Percentiles rank a stretch among this genome's conserved stretches.
Conservation (phyloP, 495 filamentous ascomycete genomes). For the Cudoniella acicularis region DNA sequence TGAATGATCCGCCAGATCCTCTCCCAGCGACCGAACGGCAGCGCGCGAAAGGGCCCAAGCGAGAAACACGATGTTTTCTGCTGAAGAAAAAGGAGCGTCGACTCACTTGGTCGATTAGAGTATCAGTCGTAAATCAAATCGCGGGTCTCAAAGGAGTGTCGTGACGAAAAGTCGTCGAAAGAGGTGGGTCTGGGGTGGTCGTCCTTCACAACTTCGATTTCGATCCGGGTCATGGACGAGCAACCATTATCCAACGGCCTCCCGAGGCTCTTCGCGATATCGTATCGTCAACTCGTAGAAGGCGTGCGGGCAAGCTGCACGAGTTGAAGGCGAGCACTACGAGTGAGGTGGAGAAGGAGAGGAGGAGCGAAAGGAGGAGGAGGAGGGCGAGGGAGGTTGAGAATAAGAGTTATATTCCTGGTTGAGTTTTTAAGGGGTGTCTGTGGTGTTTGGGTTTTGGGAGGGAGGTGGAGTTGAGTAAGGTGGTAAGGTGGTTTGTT, state of each 20-base stretch:
- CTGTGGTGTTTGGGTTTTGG: no score
- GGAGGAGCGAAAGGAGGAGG: slow-evolving; percentile 6
- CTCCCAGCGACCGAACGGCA: background rate
- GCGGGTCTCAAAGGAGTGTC: slow-evolving; percentile 40
- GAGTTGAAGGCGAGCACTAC: slow-evolving; percentile 8
- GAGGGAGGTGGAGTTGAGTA: no score
- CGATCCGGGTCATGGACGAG: slow-evolving; percentile 17
- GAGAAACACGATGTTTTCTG: slow-evolving; percentile 23
- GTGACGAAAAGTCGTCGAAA: slow-evolving; percentile 37
- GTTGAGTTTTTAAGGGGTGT: no score
- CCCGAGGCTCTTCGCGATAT: slow-evolving; percentile 23
- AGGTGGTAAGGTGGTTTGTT: no score
- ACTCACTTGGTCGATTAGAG: slow-evolving; percentile 26
- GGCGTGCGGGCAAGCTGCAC: slow-evolving; percentile 24
- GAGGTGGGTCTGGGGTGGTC: slow-evolving; percentile 4
- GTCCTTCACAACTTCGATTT: slow-evolving; percentile 18
- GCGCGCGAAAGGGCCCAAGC: slow-evolving; percentile 7
- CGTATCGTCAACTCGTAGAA: slow-evolving; percentile 9
- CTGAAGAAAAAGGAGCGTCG: slow-evolving; percentile 4
- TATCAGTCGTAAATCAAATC: slow-evolving; percentile 18
- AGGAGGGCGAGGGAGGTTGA: slow-evolving; percentile 6
- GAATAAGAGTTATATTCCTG: slow-evolving; percentile 1
- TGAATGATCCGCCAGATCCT: slow-evolving; percentile 31
- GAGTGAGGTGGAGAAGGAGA: slow-evolving; percentile 3
- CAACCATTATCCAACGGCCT: slow-evolving; percentile 29